Percentiles rank a stretch among this genome's conserved stretches.
Conservation (phyloP, 177 flowering plant species). For the Vitis hybrid region DNA sequence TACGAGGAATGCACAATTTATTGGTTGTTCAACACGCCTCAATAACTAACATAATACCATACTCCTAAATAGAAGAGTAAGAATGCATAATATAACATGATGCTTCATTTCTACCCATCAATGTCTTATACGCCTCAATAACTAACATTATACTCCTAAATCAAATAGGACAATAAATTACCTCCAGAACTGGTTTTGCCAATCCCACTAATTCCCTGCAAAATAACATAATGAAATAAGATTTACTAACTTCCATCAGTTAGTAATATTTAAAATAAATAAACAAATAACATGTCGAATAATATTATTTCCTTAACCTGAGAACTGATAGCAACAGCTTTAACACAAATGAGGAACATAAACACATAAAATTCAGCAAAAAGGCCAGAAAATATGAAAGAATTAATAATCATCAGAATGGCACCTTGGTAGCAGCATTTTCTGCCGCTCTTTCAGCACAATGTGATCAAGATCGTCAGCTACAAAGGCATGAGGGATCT, state of each 20-base stretch:
- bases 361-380: not conserved
- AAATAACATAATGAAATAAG: not conserved
- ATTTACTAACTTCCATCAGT: not conserved
- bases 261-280: not conserved
- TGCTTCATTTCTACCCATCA: too few relatives aligned
- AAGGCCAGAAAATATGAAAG: not conserved
- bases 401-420: constrained; percentile 8
- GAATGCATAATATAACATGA: too few relatives aligned
- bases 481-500: constrained; percentile 17
- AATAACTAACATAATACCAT: too few relatives aligned
- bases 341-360: not conserved
- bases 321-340: not conserved
- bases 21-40: too few relatives aligned
- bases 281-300: not conserved
- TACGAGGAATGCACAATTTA: too few relatives aligned
- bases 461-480: constrained; percentile 50
- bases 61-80: too few relatives aligned
- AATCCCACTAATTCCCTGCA: constrained; percentile 21
- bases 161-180: constrained; percentile 7
- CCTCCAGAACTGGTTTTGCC: constrained; percentile 20
- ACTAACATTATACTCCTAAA: too few relatives aligned
- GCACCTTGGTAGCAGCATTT: constrained; percentile 43
- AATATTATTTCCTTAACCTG: not conserved
- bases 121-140: too few relatives aligned
- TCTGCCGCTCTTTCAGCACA: constrained; percentile 36